Evolutionary conservation across 257 asterid genomes (phyloP).

Genomic region (Nicotiana otophora): DNA sequence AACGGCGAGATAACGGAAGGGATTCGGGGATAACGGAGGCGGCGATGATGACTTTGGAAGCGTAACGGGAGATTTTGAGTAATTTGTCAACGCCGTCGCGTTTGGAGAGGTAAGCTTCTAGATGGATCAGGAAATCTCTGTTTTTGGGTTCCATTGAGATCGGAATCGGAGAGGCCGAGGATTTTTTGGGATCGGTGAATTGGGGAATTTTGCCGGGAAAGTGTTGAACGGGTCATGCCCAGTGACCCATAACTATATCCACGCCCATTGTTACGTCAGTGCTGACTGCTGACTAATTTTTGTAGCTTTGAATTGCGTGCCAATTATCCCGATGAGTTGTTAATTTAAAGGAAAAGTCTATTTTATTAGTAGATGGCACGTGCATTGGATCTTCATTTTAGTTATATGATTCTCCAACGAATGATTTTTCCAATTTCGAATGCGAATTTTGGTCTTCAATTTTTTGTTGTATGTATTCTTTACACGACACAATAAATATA

Average conservation of each 20-base stretch:
- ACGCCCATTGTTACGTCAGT: neutral
- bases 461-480: too few species aligned
- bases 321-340: neutral
- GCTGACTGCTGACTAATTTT: neutral
- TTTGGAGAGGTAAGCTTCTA: conserved; percentile 74
- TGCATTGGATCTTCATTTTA: too few species aligned
- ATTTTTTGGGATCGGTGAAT: neutral
- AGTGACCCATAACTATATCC: neutral
- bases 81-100: conserved; percentile 93
- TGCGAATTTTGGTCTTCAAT: too few species aligned
- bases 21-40: conserved; percentile 36
- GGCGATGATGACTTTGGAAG: conserved; percentile 69
- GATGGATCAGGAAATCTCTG: conserved; percentile 58
- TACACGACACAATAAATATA: too few species aligned
- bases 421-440: too few species aligned
- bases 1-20: conserved; percentile 38
- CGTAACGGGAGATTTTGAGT: conserved; percentile 81
- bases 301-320: neutral
- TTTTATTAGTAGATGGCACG: too few species aligned
- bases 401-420: too few species aligned
- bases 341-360: too few species aligned
- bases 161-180: conserved; percentile 1
- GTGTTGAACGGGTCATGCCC: neutral
- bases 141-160: conserved; percentile 35
- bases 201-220: neutral